A percentile compares a stretch with the other conserved stretches of the same genome.
phyloP scores from a whole-genome alignment of 2,329 filamentous ascomycete species.

The Cytospora chrysosperma region DNA sequence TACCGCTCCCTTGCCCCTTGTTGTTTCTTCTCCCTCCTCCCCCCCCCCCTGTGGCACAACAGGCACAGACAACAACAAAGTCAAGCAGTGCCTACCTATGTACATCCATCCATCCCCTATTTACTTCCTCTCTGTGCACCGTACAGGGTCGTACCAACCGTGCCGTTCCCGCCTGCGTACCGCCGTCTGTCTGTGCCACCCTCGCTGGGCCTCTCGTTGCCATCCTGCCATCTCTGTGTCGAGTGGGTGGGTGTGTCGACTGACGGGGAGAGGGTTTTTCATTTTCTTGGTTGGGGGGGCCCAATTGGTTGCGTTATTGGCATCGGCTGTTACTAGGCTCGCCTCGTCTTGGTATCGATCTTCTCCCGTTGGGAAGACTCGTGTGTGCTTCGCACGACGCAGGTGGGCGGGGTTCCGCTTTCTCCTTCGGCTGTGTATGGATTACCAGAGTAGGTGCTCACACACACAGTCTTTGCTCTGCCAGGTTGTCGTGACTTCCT shows the following conservation, averaged over 20 bases:
- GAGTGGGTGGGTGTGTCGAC: too few species aligned
- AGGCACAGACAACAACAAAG: neutral
- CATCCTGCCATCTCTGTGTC: neutral
- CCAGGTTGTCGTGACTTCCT: too few species aligned
- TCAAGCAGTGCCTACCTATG: too few species aligned
- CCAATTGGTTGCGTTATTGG: neutral
- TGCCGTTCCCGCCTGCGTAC: neutral
- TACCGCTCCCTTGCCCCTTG: neutral
- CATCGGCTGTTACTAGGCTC: constrained; percentile 6
- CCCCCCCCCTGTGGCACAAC: neutral
- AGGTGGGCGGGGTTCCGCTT: neutral
- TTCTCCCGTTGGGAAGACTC: neutral
- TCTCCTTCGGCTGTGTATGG: neutral
- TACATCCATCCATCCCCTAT: neutral
- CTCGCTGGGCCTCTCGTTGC: neutral
- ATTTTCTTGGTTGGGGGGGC: neutral
- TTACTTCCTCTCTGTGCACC: too few species aligned
- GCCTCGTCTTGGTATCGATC: constrained; percentile 1
- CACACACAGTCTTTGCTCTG: neutral
- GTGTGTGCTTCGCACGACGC: constrained; percentile 4
- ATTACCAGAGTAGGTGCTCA: neutral
- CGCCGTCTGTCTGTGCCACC: neutral
- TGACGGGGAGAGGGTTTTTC: too few species aligned
- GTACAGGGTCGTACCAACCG: neutral
- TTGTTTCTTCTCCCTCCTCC: neutral